Base-by-base conservation (phyloP, 108 stramenopile genomes). In the Discostella stelligeroides region DNA sequence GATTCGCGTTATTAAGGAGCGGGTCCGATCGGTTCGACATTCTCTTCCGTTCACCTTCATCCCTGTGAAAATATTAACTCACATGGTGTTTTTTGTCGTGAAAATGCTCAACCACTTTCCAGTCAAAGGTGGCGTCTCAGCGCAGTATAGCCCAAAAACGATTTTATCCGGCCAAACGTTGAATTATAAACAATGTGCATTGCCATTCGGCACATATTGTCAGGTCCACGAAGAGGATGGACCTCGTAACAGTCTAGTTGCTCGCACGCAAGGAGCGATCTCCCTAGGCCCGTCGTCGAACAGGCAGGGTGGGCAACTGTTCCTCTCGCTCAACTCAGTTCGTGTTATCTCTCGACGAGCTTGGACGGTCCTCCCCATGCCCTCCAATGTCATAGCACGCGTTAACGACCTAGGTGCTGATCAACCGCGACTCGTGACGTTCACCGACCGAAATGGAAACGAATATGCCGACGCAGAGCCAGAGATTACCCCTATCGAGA, bases 1-100 rank as follows among this genome's bases (percentile, higher is more conserved):
- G 23, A 66, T 66, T 25, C 8, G 82, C 47, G 61, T 57, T 6
- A 72, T 82, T 27, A 86, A 86, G 46, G 83, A 82, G 57, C 40
- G 83, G 45, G 47, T 51, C 21, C 58, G 82, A 25, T 47, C 70
- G 0, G 18, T 42, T 7, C 64, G 42, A 21, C 67, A 81, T 29
- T 61, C 70, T 7, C 17, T 86, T 2, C 79, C 82, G 1, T 82
- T 62, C 48, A 12, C 34, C 1, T 5, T 13, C 18, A 12, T 81
- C 1, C 80, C 82, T 1, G 38, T 12, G 20, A 25, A 37, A 2
- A 48, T 86, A 43, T 14, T 79, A 17, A 58, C 29, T 20, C 53
- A 57, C 27, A 29, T 77, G 48, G 51, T 83, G 13, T 25, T 53
- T 10, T 21, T 54, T 37, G 69, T 49, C 7, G 68, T 69, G 2